Percentiles rank a stretch among this genome's conserved stretches.
Evolutionary conservation across 1,284 basidiomycete genomes (phyloP).

Genomic region (Xerocomus minutiporus): DNA sequence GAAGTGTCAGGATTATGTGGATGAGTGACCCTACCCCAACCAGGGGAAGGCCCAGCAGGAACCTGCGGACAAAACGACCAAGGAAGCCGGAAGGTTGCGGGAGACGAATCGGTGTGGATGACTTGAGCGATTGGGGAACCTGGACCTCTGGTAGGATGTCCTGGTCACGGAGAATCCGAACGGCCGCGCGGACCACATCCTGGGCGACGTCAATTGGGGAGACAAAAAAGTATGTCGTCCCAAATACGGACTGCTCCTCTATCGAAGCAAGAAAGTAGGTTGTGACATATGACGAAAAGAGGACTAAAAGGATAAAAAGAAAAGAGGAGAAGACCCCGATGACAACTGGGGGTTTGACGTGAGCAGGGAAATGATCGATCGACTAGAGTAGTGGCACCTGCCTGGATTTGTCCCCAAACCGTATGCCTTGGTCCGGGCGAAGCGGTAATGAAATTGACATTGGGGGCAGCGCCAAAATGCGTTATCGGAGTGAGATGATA

Average conservation of each 20-base stretch:
- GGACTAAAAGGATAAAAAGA: conserved; percentile 63
- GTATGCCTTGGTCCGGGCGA: conserved; percentile 59
- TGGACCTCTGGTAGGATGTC: conserved; percentile 41
- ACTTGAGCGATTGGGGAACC: conserved; percentile 14
- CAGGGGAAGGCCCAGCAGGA: conserved; percentile 69
- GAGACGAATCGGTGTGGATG: conserved; percentile 8
- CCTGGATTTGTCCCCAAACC: conserved; percentile 73
- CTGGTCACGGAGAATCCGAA: conserved; percentile 61
- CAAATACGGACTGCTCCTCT: conserved; percentile 36
- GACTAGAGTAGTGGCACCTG: conserved; percentile 28
- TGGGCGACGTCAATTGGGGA: conserved; percentile 57
- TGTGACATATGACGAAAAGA: conserved; percentile 67
- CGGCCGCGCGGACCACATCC: conserved; percentile 59
- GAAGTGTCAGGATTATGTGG: conserved; percentile 60
- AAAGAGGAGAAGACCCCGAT: conserved; percentile 60
- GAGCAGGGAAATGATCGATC: conserved; percentile 8
- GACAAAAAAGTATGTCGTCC: conserved; percentile 46
- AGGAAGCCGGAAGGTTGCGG: conserved; percentile 39
- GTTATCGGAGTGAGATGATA: conserved; percentile 47
- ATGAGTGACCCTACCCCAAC: conserved; percentile 73
- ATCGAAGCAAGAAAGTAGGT: conserved; percentile 53
- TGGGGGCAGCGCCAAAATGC: conserved; percentile 74
- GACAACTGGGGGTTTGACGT: conserved; percentile 43
- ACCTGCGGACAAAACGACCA: conserved; percentile 55
- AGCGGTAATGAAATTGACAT: conserved; percentile 70